phyloP scores from a whole-genome alignment of 2,329 filamentous ascomycete genomes.

The Colletotrichum chrysophilum region DNA sequence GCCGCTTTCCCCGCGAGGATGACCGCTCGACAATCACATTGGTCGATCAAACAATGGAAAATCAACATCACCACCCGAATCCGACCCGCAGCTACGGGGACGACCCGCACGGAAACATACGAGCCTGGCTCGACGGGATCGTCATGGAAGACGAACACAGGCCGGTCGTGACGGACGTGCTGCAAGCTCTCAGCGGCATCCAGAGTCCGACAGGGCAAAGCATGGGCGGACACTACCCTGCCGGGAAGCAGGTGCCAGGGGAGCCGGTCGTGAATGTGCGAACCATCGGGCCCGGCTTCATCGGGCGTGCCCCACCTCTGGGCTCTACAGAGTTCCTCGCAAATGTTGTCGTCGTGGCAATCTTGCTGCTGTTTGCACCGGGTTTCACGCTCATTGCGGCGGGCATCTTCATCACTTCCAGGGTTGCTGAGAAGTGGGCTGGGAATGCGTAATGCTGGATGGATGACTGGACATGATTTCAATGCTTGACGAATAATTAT shows the following conservation, averaged over 20 bases:
- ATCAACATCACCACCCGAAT: background rate
- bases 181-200: background rate
- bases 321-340: constrained; percentile 12
- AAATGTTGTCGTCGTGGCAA: constrained; percentile 2
- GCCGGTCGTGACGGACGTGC: background rate
- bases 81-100: background rate
- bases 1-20: background rate
- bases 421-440: constrained; percentile 12
- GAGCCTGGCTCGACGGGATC: constrained; percentile 6
- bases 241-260: too few species aligned
- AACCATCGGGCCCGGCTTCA: constrained; percentile 9
- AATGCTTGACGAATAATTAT: background rate
- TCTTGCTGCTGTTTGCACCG: constrained; percentile 13
- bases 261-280: background rate
- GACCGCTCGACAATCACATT: background rate
- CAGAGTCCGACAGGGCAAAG: background rate
- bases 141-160: background rate
- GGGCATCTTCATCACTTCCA: constrained; percentile 10
- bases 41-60: background rate
- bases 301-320: constrained; percentile 7
- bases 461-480: background rate
- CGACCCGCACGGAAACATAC: background rate
- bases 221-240: too few species aligned
- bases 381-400: constrained; percentile 15
- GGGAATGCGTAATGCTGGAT: background rate